Evolutionary conservation across 306 rosid species (phyloP).

Genomic region (Clitoria ternatea): DNA sequence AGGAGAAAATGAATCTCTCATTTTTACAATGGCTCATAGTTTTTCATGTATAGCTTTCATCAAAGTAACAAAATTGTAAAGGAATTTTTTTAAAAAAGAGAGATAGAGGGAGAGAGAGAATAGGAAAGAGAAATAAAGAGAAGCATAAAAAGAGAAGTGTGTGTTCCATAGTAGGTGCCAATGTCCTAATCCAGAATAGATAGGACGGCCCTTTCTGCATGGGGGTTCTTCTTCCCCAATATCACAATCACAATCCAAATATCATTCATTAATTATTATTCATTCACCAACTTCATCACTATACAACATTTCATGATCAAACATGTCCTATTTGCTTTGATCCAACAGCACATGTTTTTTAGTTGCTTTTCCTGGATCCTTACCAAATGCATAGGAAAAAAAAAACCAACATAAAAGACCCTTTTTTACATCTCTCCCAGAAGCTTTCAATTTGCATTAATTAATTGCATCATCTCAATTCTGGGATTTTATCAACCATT

Average conservation of each 20-base stretch:
- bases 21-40: constrained; percentile 21
- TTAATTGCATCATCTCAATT: no score
- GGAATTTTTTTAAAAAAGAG: neutral
- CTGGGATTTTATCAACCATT: constrained; percentile 15
- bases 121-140: neutral
- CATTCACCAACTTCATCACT: neutral
- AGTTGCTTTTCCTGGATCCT: constrained; percentile 51
- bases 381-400: constrained; percentile 23
- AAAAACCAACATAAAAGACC: neutral
- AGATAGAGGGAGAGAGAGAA: no score
- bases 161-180: constrained; percentile 23
- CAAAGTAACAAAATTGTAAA: constrained; percentile 22
- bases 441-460: constrained; percentile 22
- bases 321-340: constrained; percentile 15
- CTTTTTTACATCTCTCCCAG: neutral
- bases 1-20: neutral
- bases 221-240: constrained; percentile 16
- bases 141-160: constrained; percentile 8
- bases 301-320: constrained; percentile 20
- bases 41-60: constrained; percentile 2
- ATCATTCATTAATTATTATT: no score
- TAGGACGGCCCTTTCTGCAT: constrained; percentile 33
- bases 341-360: constrained; percentile 12
- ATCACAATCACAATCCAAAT: neutral
- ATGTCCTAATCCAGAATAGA: constrained; percentile 25